A percentile compares a stretch with the other conserved stretches of the same genome.
Conservation (phyloP, 495 filamentous ascomycete species). For the Cryomyces minteri region DNA sequence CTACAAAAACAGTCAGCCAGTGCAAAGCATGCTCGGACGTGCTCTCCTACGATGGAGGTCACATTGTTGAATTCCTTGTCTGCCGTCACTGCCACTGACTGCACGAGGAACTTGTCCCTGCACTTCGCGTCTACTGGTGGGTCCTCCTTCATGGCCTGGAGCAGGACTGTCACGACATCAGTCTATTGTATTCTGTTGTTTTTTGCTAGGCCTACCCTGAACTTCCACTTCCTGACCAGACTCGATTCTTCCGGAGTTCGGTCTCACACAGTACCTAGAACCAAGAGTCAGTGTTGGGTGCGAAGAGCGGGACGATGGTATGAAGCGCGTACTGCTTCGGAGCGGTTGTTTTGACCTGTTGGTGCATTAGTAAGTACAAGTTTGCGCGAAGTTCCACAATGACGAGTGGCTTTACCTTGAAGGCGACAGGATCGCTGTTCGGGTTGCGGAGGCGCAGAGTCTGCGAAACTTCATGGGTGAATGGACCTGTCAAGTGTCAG, state of each 20-base stretch:
- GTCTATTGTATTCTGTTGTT: conserved; percentile 7
- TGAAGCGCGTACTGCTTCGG: conserved; percentile 71
- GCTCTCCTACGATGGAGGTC: conserved; percentile 49
- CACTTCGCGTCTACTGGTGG: conserved; percentile 72
- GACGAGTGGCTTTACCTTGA: conserved; percentile 52
- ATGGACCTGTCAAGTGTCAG: conserved; percentile 46
- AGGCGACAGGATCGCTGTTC: conserved; percentile 64
- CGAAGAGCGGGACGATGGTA: too few relatives aligned
- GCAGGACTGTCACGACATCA: conserved; percentile 42
- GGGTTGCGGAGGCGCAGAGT: conserved; percentile 63
- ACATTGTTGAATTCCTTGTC: conserved; percentile 71
- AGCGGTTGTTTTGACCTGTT: conserved; percentile 93
- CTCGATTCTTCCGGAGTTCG: conserved; percentile 91
- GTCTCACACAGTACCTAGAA: conserved; percentile 85
- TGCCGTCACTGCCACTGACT: conserved; percentile 68
- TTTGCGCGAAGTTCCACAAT: neutral
- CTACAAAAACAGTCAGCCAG: conserved; percentile 25
- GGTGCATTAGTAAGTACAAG: neutral
- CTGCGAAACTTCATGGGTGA: conserved; percentile 80
- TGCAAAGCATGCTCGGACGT: too few relatives aligned
- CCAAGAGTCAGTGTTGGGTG: neutral
- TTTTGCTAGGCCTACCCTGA: conserved; percentile 43
- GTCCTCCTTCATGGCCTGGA: conserved; percentile 96
- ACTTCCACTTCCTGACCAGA: conserved; percentile 77
- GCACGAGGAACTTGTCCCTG: conserved; percentile 95